Evolutionary conservation across 352 stramenopile species (phyloP).

Genomic region (Phytophthora tentaculata): DNA sequence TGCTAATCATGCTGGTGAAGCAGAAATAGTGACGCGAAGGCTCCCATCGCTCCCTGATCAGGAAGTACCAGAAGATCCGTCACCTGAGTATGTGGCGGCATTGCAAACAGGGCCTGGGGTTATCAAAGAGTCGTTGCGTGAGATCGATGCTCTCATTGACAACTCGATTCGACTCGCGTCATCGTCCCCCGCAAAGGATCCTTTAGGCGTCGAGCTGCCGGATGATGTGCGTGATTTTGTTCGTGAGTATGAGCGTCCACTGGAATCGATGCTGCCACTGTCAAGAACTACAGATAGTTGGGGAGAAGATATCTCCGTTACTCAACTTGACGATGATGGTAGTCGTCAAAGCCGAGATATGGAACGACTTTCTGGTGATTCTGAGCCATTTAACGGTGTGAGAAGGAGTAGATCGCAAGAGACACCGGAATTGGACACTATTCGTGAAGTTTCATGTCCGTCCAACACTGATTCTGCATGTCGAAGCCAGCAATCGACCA

Average conservation of each 20-base stretch:
- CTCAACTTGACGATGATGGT: slow-evolving; percentile 39
- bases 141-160: slow-evolving; percentile 61
- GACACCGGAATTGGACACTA: slow-evolving; percentile 43
- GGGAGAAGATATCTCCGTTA: slow-evolving; percentile 51
- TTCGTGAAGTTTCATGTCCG: slow-evolving; percentile 37
- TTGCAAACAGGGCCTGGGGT: slow-evolving; percentile 47
- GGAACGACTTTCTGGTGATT: slow-evolving; percentile 25
- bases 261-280: slow-evolving; percentile 60
- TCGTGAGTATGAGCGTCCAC: slow-evolving; percentile 51
- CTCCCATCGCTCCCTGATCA: slow-evolving; percentile 19
- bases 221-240: slow-evolving; percentile 52
- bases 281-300: slow-evolving; percentile 69
- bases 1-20: slow-evolving; percentile 36
- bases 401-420: slow-evolving; percentile 38
- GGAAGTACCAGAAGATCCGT: slow-evolving; percentile 31
- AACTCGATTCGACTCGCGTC: slow-evolving; percentile 29
- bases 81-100: slow-evolving; percentile 37
- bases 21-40: slow-evolving; percentile 23
- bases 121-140: slow-evolving; percentile 53
- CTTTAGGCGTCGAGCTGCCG: slow-evolving; percentile 23
- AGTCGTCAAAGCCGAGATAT: slow-evolving; percentile 35
- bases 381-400: slow-evolving; percentile 19
- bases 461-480: slow-evolving; percentile 21
- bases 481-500: slow-evolving; percentile 18
- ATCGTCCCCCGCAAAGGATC: slow-evolving; percentile 13